Evolutionary conservation across 2,329 filamentous ascomycete genomes (phyloP), one percentile per base, ranked within the genome.

Genomic region (Pseudogymnoascus sp.): DNA sequence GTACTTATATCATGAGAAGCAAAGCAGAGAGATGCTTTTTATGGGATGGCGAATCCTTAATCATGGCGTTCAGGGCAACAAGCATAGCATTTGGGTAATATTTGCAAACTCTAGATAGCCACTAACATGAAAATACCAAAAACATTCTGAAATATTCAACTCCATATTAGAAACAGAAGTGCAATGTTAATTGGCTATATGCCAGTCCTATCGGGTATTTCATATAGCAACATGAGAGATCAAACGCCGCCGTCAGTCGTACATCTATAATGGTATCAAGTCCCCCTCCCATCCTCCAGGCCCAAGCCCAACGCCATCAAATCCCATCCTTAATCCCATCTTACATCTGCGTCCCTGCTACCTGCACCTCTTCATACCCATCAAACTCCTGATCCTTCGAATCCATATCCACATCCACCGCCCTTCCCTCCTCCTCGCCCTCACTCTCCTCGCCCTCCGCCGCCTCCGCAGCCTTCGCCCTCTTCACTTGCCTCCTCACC

Each of bases 401-500:
- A 52, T 52, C 45, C 45, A 52, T 18, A 52, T 52, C 45, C 27
- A 59, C 55, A 59, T 36, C 31, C 31, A 36, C 25, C 15, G 33
- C 55, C 31, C 33, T 12, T 13, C 31, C 65, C 1, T 71, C 73
- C 3, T 71, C 72, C 1, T 74, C 74, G 3, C 77, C 75, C 0
- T 76, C 75, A 2, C 76, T 75, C 7, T 76, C 77, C 39, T 80
- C 75, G n/a, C 76, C 73, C n/a, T 77, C 73, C 15, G 74, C 72
- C 63, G 73, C 72, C 61, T 76, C 76, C 1, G 75, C 74, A 58
- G 78, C 75, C 63, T 78, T 76, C 6, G 79, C 76, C 5, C 85
- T 81, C 71, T 81, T 77, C 61, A 88, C 83, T 67, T 80, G 80
- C 39, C 85, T 81, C 25, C 82, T 71, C 64, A 87, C 77, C 12